These are phyloP conservation scores for Arxiozyma bovina DNA, from an alignment of 1,139 yeast genomes.

Conservation along the genomic window DNA sequence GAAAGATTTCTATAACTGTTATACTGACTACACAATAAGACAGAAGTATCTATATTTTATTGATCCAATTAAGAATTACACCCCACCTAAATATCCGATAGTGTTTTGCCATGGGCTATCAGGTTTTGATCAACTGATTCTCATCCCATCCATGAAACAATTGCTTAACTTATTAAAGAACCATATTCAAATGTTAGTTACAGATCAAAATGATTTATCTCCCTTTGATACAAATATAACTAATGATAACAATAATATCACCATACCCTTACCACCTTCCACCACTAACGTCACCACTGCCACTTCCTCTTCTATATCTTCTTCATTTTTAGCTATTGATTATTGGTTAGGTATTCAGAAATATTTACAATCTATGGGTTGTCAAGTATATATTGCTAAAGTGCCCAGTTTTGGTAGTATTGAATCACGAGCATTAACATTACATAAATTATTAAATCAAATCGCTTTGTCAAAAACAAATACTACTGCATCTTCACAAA, in stretches of 20 bases:
- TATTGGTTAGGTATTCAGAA: constrained; percentile 78
- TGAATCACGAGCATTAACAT: constrained; percentile 53
- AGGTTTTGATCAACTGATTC: constrained; percentile 59
- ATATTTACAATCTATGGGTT: constrained; percentile 52
- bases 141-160: constrained; percentile 39
- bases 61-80: constrained; percentile 16
- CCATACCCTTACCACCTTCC: neutral
- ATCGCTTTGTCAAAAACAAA: constrained; percentile 16
- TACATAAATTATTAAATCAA: constrained; percentile 45
- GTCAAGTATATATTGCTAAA: constrained; percentile 59
- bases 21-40: neutral
- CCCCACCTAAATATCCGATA: constrained; percentile 50
- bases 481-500: neutral
- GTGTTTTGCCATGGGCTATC: constrained; percentile 79
- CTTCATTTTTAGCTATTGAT: constrained; percentile 40
- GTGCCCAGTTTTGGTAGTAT: constrained; percentile 82
- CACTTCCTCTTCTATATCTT: neutral
- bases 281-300: no score
- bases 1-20: neutral
- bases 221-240: neutral
- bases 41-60: neutral
- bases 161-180: constrained; percentile 22
- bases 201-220: constrained; percentile 9
- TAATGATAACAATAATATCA: neutral
- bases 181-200: constrained; percentile 15